These are phyloP conservation scores for Helicostylum pulchrum DNA, from an alignment of 192 early-diverging fungal genomes.

Conservation along the genomic window DNA sequence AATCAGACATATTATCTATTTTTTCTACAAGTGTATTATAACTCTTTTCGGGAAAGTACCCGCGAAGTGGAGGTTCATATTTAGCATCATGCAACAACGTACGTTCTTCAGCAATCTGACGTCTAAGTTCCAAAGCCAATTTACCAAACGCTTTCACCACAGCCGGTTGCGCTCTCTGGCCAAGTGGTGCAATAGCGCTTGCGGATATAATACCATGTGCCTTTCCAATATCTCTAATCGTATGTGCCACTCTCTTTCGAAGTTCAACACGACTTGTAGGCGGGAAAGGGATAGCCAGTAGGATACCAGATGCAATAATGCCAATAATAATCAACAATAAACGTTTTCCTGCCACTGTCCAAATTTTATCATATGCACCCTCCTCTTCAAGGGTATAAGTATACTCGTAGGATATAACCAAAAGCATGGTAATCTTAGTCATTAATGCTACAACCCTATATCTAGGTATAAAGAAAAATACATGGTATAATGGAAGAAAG, in stretches of 20 bases:
- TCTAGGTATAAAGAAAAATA: too few relatives aligned
- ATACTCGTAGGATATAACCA: conserved; percentile 26
- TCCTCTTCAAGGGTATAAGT: conserved; percentile 1
- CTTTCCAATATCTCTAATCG: conserved; percentile 31
- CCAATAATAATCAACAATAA: conserved; percentile 30
- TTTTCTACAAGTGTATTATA: conserved; percentile 26
- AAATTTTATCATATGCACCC: conserved; percentile 11
- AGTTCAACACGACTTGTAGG: conserved; percentile 35
- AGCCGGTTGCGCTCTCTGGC: background rate
- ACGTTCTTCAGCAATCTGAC: conserved; percentile 33
- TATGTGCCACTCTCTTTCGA: conserved; percentile 32
- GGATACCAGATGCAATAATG: conserved; percentile 28
- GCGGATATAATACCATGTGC: conserved; percentile 23
- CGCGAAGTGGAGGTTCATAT: conserved; percentile 39
- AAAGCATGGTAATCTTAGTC: conserved; percentile 21
- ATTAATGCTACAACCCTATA: background rate
- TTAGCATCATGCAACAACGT: conserved; percentile 27
- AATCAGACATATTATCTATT: conserved; percentile 36
- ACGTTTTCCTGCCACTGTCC: conserved; percentile 29
- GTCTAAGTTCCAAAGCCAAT: conserved; percentile 17
- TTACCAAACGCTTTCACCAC: conserved; percentile 19
- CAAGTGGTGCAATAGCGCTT: background rate
- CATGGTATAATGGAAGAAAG: too few relatives aligned
- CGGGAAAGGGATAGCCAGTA: conserved; percentile 27
- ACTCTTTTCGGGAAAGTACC: conserved; percentile 31